Conservation (phyloP, 768 basidiomycete species). For the Boletus fagicola region DNA sequence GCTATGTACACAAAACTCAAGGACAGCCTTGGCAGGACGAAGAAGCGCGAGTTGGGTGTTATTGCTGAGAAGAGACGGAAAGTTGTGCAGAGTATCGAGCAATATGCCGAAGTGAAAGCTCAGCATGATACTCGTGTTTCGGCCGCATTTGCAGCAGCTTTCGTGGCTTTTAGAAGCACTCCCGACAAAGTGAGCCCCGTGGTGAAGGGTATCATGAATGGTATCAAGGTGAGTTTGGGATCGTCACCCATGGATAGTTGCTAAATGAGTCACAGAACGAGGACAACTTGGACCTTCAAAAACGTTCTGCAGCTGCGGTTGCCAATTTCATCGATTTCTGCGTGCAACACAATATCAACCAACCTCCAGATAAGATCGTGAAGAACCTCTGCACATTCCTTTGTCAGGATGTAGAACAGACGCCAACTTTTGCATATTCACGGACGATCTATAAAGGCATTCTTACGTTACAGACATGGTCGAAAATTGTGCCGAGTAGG, state of each 20-base stretch:
- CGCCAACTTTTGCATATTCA: constrained; percentile 80
- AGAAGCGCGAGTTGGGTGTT: constrained; percentile 69
- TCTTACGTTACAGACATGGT: constrained; percentile 61
- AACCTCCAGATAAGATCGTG: constrained; percentile 94
- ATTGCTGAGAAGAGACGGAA: constrained; percentile 76
- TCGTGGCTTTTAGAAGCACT: constrained; percentile 80
- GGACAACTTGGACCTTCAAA: constrained; percentile 84
- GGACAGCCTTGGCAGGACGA: constrained; percentile 68
- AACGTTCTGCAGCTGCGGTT: constrained; percentile 81
- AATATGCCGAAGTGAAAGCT: constrained; percentile 77
- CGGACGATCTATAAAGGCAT: constrained; percentile 68
- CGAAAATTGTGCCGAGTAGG: constrained; percentile 35
- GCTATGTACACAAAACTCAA: constrained; percentile 72
- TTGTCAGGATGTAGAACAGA: constrained; percentile 86
- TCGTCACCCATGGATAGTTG: neutral
- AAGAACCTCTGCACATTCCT: constrained; percentile 97
- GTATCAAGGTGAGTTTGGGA: constrained; percentile 73
- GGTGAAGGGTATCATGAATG: constrained; percentile 96
- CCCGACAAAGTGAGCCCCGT: constrained; percentile 95
- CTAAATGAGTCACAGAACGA: constrained; percentile 59
- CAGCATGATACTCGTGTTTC: constrained; percentile 86
- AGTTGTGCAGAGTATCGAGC: constrained; percentile 68
- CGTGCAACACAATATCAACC: constrained; percentile 62
- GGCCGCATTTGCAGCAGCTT: constrained; percentile 87
- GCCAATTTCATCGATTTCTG: constrained; percentile 89